These are phyloP conservation scores for Coemansia sp. DNA, from an alignment of 371 early-diverging fungal species.

Conservation along the genomic window DNA sequence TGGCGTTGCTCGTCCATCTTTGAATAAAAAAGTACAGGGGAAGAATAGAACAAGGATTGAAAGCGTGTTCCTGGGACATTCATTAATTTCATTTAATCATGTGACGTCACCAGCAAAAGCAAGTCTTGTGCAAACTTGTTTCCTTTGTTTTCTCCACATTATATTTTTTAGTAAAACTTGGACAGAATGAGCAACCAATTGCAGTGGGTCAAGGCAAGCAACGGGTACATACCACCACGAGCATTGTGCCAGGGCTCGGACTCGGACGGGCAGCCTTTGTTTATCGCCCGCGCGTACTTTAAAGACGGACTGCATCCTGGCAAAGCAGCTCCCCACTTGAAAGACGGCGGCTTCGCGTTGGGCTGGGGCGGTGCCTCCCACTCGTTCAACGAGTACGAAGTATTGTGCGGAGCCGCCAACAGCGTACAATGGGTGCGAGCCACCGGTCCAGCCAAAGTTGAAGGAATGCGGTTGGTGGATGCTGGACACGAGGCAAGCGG, in stretches of 20 bases:
- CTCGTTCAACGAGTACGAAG: constrained; percentile 52
- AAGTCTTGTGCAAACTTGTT: too few species aligned
- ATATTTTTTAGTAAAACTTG: not conserved
- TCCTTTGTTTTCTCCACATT: too few species aligned
- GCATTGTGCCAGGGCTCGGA: constrained; percentile 57
- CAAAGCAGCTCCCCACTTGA: constrained; percentile 52
- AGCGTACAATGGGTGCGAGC: constrained; percentile 53
- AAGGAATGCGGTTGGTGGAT: constrained; percentile 38
- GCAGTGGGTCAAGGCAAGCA: constrained; percentile 51
- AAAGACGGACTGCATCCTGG: constrained; percentile 58
- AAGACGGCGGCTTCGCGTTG: constrained; percentile 51
- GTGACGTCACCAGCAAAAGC: not conserved
- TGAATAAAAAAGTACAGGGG: not conserved
- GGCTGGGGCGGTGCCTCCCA: constrained; percentile 53
- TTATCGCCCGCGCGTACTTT: constrained; percentile 53
- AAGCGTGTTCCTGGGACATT: not conserved
- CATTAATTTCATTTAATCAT: not conserved
- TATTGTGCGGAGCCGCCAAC: constrained; percentile 55
- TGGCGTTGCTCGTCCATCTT: not conserved
- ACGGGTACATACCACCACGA: constrained; percentile 51
- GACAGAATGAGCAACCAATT: constrained; percentile 13
- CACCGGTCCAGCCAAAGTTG: constrained; percentile 33
- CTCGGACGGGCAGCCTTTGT: constrained; percentile 54
- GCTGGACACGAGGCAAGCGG: constrained; percentile 56
- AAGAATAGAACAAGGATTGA: not conserved